Evolutionary conservation across 768 basidiomycete species (phyloP), one percentile per base, ranked within the genome.

Genomic region (Xerocomellus chrysenteron): DNA sequence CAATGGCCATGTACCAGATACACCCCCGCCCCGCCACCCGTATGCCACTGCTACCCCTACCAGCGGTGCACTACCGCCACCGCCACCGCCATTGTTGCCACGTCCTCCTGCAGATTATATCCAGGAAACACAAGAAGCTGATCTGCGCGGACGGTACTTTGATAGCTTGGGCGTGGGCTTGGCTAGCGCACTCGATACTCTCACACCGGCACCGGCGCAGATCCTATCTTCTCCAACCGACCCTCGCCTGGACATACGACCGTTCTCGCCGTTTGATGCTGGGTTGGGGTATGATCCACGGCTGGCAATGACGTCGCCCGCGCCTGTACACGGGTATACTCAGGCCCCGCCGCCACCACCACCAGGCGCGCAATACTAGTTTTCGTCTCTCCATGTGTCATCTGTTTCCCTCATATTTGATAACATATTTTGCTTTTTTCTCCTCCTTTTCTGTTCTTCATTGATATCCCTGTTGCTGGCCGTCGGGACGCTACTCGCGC

Each of bases 51-150:
- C 52, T n/a, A 64, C 46, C 0, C 57, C 65, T 9, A 44, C 47
- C 17, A 50, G 9, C 41, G 53, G 57, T 10, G 58, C 74, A 21
- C 21, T 21, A 5, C 75, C 76, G 0, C 89, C 88, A 0, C 89
- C 90, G 1, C 90, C 87, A 0, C 90, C 90, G 0, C 89, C 90
- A 9, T 73, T 92, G 58, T 74, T 81, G 76, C 91, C 90, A 3
- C 83, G 86, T 49, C 91, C 90, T 1, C 91, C 90, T 10, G 82
- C 69, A 7, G 86, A 88, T 52, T 92, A 92, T 67, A 90, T 93
- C 57, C 82, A 87, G 59, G 87, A 92, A 73, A 92, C 90, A 17
- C 85, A 82, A 57, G 86, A 86, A 61, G 89, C 86, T 61, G 88
- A 92, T 61, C 74, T 80, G 16, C 80, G 87, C 16, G 76, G 84